Percentiles rank a stretch among this genome's conserved stretches.
These are phyloP conservation scores for Metschnikowia rubicola DNA, from an alignment of 805 yeast genomes.

Conservation along the genomic window DNA sequence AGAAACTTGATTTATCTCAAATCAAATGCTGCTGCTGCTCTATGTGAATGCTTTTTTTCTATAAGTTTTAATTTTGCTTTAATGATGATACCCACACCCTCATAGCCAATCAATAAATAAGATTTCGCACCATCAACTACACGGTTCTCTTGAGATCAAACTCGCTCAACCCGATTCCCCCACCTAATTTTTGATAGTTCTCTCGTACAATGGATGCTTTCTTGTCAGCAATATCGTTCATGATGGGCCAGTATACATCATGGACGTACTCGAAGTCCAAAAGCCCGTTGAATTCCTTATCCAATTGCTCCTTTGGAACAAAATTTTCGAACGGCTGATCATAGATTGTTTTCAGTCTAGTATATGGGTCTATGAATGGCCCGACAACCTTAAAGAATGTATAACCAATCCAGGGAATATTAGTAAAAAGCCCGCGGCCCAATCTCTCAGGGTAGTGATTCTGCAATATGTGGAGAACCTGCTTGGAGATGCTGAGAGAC, in stretches of 20 bases:
- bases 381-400: slow-evolving; percentile 21
- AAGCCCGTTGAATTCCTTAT: slow-evolving; percentile 46
- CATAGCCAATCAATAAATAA: neutral
- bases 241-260: slow-evolving; percentile 50
- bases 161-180: slow-evolving; percentile 52
- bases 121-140: neutral
- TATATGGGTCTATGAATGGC: slow-evolving; percentile 52
- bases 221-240: slow-evolving; percentile 40
- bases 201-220: slow-evolving; percentile 31
- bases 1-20: no score
- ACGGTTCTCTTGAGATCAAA: slow-evolving; percentile 40
- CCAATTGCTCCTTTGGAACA: slow-evolving; percentile 52
- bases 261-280: slow-evolving; percentile 52
- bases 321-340: slow-evolving; percentile 56
- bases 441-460: slow-evolving; percentile 21
- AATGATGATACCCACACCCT: no score
- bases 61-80: no score
- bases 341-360: slow-evolving; percentile 54
- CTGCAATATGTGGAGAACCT: slow-evolving; percentile 21
- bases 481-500: slow-evolving; percentile 43
- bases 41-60: no score
- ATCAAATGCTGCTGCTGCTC: no score
- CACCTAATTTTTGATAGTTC: slow-evolving; percentile 45
- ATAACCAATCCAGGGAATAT: slow-evolving; percentile 21
- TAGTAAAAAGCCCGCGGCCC: slow-evolving; percentile 21